Conservation (phyloP, 2,329 filamentous ascomycete species). For the Leptographium flavum region DNA sequence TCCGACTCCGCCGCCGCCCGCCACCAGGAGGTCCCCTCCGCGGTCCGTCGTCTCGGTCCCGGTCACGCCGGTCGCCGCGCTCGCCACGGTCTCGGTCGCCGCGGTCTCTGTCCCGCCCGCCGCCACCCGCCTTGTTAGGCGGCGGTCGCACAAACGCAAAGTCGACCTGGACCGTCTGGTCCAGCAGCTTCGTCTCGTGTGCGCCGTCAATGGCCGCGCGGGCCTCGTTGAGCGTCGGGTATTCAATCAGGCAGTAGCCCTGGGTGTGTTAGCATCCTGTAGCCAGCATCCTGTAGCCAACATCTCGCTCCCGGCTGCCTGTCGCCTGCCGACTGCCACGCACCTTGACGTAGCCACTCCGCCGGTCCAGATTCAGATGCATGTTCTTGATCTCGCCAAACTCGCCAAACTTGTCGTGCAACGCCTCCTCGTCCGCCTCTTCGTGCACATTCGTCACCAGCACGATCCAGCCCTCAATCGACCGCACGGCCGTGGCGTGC, state of each 20-base stretch:
- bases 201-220: constrained; percentile 69
- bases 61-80: constrained; percentile 9
- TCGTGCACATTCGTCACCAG: constrained; percentile 80
- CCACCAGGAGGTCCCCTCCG: constrained; percentile 13
- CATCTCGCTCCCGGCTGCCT: too few relatives aligned
- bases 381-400: constrained; percentile 80
- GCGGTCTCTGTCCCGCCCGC: constrained; percentile 17
- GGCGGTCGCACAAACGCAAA: constrained; percentile 77
- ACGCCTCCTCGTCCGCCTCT: constrained; percentile 69
- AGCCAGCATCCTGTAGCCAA: too few relatives aligned
- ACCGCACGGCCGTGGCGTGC: constrained; percentile 68
- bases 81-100: constrained; percentile 1
- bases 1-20: constrained; percentile 24
- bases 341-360: constrained; percentile 80
- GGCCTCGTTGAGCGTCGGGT: constrained; percentile 64
- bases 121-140: constrained; percentile 35
- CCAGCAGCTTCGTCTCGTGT: constrained; percentile 63
- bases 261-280: constrained; percentile 25
- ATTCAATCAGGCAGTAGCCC: constrained; percentile 80
- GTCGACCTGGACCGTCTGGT: constrained; percentile 69
- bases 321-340: too few relatives aligned
- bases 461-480: constrained; percentile 82
- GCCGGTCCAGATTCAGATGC: constrained; percentile 67
- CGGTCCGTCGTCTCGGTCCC: not conserved
- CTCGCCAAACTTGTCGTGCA: constrained; percentile 71